A percentile compares a stretch with the other conserved stretches of the same genome.
Conservation (phyloP, 108 stramenopile genomes). For the Nitzschia sp. region DNA sequence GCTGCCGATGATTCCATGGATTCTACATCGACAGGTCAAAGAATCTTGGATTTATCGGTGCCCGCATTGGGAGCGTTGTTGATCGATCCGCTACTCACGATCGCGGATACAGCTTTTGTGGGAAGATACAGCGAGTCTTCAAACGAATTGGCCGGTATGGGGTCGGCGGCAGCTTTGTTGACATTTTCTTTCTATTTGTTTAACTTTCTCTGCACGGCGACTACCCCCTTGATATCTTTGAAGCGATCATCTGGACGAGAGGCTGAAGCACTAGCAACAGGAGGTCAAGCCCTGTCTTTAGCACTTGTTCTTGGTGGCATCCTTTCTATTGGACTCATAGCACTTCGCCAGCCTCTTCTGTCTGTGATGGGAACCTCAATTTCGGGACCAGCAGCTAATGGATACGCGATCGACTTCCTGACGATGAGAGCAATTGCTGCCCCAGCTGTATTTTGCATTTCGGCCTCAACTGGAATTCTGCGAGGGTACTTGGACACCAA, state of each 20-base stretch:
- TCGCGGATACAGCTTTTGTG: slow-evolving; percentile 86
- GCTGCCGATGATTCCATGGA: background rate
- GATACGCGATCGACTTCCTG: slow-evolving; percentile 69
- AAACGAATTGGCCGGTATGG: slow-evolving; percentile 77
- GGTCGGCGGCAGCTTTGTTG: slow-evolving; percentile 72
- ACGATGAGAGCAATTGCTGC: slow-evolving; percentile 68
- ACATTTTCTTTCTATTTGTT: slow-evolving; percentile 83
- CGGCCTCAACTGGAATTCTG: slow-evolving; percentile 79
- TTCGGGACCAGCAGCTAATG: slow-evolving; percentile 61
- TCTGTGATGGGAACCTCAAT: slow-evolving; percentile 69
- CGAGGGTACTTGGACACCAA: slow-evolving; percentile 87
- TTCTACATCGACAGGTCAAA: slow-evolving; percentile 26
- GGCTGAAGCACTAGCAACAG: slow-evolving; percentile 53
- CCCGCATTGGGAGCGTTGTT: slow-evolving; percentile 73
- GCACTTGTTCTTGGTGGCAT: slow-evolving; percentile 53
- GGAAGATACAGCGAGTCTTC: slow-evolving; percentile 65
- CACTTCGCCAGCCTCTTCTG: slow-evolving; percentile 53
- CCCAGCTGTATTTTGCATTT: slow-evolving; percentile 77
- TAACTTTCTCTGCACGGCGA: slow-evolving; percentile 82
- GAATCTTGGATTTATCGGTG: slow-evolving; percentile 68
- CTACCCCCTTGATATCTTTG: slow-evolving; percentile 75
- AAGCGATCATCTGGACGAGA: slow-evolving; percentile 55
- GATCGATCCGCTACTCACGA: slow-evolving; percentile 85
- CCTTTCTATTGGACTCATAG: slow-evolving; percentile 40
- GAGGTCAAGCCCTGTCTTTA: slow-evolving; percentile 81